These are phyloP conservation scores for Corylus avellana DNA, from an alignment of 306 rosid species.

Conservation along the genomic window DNA sequence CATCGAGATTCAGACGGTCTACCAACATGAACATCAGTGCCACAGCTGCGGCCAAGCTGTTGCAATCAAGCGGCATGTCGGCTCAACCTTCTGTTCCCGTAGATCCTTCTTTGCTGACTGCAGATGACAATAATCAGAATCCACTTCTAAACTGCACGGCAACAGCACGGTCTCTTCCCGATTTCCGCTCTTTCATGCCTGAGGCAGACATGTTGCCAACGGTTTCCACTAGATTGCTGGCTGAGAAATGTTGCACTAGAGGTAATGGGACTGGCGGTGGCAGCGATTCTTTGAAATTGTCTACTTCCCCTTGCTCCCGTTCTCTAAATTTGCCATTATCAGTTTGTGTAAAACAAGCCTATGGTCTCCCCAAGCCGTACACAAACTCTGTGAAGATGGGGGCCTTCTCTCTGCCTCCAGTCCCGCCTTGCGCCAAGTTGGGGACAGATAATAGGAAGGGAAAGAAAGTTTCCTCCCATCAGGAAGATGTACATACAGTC, in stretches of 20 bases:
- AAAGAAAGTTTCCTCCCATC: conserved; percentile 61
- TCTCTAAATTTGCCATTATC: conserved; percentile 43
- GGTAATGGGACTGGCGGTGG: conserved; percentile 15
- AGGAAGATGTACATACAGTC: conserved; percentile 59
- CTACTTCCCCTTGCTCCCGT: conserved; percentile 50
- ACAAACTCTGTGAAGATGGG: conserved; percentile 42
- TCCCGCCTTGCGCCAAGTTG: conserved; percentile 53
- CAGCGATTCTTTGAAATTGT: conserved; percentile 39
- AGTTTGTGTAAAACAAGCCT: conserved; percentile 38
- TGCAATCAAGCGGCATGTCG: conserved; percentile 58
- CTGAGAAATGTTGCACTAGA: conserved; percentile 42
- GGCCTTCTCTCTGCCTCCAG: conserved; percentile 63
- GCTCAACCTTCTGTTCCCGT: conserved; percentile 23
- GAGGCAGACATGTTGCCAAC: conserved; percentile 51
- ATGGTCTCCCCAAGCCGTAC: conserved; percentile 32
- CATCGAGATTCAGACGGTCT: conserved; percentile 56
- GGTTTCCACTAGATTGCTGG: conserved; percentile 42
- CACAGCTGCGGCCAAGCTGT: conserved; percentile 61
- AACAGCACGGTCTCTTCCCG: conserved; percentile 61
- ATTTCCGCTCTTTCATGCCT: conserved; percentile 49
- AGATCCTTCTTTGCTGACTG: conserved; percentile 21
- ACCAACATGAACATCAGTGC: conserved; percentile 24
- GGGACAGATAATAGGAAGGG: conserved; percentile 51
- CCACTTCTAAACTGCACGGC: conserved; percentile 34
- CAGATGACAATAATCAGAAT: conserved; percentile 32